Conservation (phyloP, 352 stramenopile genomes). For the Pythium scleroteichum region DNA sequence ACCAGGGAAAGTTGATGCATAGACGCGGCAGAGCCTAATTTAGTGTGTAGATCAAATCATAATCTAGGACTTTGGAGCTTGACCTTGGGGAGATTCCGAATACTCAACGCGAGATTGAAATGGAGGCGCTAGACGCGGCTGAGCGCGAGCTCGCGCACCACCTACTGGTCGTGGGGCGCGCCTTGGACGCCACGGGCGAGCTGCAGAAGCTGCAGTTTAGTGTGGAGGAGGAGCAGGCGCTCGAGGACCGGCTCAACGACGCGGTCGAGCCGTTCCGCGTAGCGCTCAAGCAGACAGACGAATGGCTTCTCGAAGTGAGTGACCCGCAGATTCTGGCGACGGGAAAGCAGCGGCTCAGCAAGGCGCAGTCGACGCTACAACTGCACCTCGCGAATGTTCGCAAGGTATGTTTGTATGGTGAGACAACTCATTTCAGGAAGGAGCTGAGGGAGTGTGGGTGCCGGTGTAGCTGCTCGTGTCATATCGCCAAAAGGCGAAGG, state of each 20-base stretch:
- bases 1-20: too few relatives aligned
- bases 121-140: conserved; percentile 46
- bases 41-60: neutral
- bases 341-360: conserved; percentile 32
- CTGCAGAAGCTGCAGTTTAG: conserved; percentile 50
- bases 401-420: conserved; percentile 37
- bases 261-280: conserved; percentile 38
- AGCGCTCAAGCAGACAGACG: conserved; percentile 40
- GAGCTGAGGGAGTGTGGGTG: neutral
- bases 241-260: conserved; percentile 62
- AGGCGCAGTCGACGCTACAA: conserved; percentile 37
- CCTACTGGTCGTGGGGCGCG: conserved; percentile 45
- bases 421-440: too few relatives aligned
- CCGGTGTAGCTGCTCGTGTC: conserved; percentile 41
- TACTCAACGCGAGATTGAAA: conserved; percentile 5
- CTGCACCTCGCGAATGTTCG: conserved; percentile 40
- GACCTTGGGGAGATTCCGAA: too few relatives aligned
- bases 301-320: conserved; percentile 48
- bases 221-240: conserved; percentile 52
- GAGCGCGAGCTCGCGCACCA: conserved; percentile 49
- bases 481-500: conserved; percentile 65
- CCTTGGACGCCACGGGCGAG: conserved; percentile 29
- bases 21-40: neutral
- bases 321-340: conserved; percentile 27
- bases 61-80: neutral